phyloP scores from a whole-genome alignment of 176 grass and related monocot species.

The Tillandsia fasciculata region DNA sequence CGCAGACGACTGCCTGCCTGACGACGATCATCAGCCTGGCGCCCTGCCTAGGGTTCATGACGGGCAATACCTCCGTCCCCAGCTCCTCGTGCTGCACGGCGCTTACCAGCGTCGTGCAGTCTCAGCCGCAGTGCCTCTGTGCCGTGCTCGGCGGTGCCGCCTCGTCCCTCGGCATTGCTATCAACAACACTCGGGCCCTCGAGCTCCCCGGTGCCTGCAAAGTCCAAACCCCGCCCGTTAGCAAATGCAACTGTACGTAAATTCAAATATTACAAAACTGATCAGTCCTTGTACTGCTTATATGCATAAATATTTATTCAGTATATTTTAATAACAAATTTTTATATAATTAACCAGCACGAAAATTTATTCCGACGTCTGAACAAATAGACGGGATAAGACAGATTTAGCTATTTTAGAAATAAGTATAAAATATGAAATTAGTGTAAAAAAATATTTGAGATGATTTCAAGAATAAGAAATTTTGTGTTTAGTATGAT shows the following conservation, averaged over 20 bases:
- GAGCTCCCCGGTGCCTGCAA: slow-evolving; percentile 53
- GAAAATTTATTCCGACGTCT: too few species aligned
- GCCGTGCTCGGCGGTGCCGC: slow-evolving; percentile 40
- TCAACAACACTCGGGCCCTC: slow-evolving; percentile 45
- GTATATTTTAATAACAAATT: too few species aligned
- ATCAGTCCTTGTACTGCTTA: too few species aligned
- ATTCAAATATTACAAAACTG: too few species aligned
- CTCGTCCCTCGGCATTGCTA: slow-evolving; percentile 41
- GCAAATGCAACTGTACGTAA: slow-evolving; percentile 42
- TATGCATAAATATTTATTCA: too few species aligned
- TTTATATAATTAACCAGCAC: too few species aligned
- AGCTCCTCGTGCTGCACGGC: slow-evolving; percentile 51
- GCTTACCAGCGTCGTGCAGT: slow-evolving; percentile 31
- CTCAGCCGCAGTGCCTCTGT: slow-evolving; percentile 64
- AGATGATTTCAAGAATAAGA: too few species aligned
- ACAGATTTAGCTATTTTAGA: too few species aligned
- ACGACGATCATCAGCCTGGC: slow-evolving; percentile 39
- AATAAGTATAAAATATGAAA: too few species aligned
- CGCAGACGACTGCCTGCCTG: slow-evolving; percentile 28
- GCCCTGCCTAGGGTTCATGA: slow-evolving; percentile 52
- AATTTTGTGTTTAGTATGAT: too few species aligned
- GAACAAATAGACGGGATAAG: too few species aligned
- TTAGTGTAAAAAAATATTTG: too few species aligned
- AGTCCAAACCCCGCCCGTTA: slow-evolving; percentile 39
- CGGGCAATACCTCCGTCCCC: slow-evolving; percentile 45